Base-by-base conservation (phyloP, 2,329 filamentous ascomycete species). In the Scleromitrula shiraiana region DNA sequence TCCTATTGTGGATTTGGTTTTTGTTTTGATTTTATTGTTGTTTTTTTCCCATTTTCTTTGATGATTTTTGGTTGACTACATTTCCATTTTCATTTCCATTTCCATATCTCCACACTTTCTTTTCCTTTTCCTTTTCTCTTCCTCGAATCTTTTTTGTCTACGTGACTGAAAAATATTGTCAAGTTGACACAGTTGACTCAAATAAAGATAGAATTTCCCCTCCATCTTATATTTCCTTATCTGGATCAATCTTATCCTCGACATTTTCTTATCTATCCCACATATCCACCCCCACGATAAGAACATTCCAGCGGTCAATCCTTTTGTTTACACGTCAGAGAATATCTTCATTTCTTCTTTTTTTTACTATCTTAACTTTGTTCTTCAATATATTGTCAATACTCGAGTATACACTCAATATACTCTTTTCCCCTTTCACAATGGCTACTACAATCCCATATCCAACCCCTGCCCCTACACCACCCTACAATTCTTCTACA, bases 401-500 rank as follows among this genome's bases (percentile, higher is more conserved):
- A 41, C 17, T 2, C n/a, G n/a, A n/a, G n/a, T n/a, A n/a, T n/a
- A n/a, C n/a, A n/a, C n/a, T n/a, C n/a, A n/a, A n/a, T n/a, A n/a
- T n/a, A n/a, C n/a, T n/a, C n/a, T n/a, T n/a, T n/a, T n/a, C n/a
- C n/a, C 5, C 7, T 2, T 15, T 46, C 53, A 58, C 41, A 45
- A 62, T 61, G 59, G 47, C 15, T 36, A 40, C 45, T 41, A 51
- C 35, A 30, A 40, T 55, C 27, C 52, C 56, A 41, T 61, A 63
- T 37, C 60, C 60, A 39, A 62, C 58, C 37, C 59, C 59, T 14
- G 52, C 58, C 14, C 53, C 56, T 24, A 64, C 61, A 27, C 61
- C 61, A 42, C 60, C 60, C 10, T 50, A 56, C 41, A 47, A 59
- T 19, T 56, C 55, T 8, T 50, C 49, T 42, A 63, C 70, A 46